Evolutionary conservation across 176 grass and related monocot genomes (phyloP), one percentile per base, ranked within the genome.

Genomic region (Canna indica): DNA sequence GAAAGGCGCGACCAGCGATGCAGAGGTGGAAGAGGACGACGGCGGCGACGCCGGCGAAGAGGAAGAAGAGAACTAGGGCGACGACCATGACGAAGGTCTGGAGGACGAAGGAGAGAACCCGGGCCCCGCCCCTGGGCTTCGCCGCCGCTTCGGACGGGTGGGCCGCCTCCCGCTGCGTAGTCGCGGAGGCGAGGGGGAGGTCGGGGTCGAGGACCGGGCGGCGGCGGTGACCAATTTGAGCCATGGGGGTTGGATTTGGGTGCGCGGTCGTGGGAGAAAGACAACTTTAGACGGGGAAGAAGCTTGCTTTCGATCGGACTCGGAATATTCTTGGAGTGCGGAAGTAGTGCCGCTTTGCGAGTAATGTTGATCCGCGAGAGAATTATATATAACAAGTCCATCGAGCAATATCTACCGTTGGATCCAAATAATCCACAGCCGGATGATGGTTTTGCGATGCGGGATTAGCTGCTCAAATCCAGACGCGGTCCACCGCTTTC

Each of bases 21-120:
- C 81, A 59, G 77, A 95, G 77, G 69, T 83, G 73, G 71, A 91
- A 72, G 28, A 95, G 83, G 14, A 95, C 83, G 50, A 95, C 0
- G 3, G 85, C 85, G 15, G 87, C 78, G 1, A 84, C 83, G n/a
- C 77, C 73, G 41, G 88, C 85, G 80, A 88, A 91, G 69, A 96
- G 74, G 44, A 96, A 32, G 80, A 96, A 96, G 68, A 96, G 39
- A 1, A 80, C 72, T 22, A 96, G 50, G 24, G 88, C 83, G 0
- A 83, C 82, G 24, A 63, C 77, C 87, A 95, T 90, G 69, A 88
- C 87, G 22, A 76, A 73, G 2, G 80, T 80, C 71, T 78, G 80
- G 35, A 95, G 83, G 63, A 75, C 36, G 14, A 95, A 25, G 36
- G 82, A 83, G 41, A 90, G 44, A 15, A 95, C 25, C 7, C 87